Conservation (phyloP, 768 basidiomycete species). For the Lactifluus hygrophoroides region DNA sequence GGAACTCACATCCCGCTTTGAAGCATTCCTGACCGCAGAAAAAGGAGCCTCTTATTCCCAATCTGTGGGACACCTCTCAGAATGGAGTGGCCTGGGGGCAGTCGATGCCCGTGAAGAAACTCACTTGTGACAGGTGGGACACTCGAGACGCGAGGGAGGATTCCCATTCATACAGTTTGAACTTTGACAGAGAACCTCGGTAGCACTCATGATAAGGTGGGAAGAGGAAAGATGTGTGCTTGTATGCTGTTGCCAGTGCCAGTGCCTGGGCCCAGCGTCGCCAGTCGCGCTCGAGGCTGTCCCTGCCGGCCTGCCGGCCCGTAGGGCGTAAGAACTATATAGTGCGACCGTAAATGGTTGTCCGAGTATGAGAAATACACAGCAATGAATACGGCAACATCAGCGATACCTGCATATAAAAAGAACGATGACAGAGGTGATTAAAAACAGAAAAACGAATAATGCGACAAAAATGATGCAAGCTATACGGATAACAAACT, state of each 20-base stretch:
- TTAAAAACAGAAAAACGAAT: slow-evolving; percentile 9
- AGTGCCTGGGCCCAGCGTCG: too few relatives aligned
- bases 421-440: slow-evolving; percentile 1
- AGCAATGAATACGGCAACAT: slow-evolving; percentile 6
- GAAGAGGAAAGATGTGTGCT: not conserved
- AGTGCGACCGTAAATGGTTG: too few relatives aligned
- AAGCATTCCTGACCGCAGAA: slow-evolving; percentile 97
- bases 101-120: slow-evolving; percentile 23
- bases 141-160: slow-evolving; percentile 80
- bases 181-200: slow-evolving; percentile 54
- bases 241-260: too few relatives aligned
- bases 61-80: slow-evolving; percentile 34
- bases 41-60: slow-evolving; percentile 76
- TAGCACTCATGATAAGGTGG: slow-evolving; percentile 29
- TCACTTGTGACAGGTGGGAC: slow-evolving; percentile 90
- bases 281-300: too few relatives aligned
- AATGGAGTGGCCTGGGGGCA: not conserved
- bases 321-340: too few relatives aligned
- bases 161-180: slow-evolving; percentile 67
- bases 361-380: too few relatives aligned
- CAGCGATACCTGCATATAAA: slow-evolving; percentile 13
- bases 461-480: slow-evolving; percentile 18
- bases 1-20: slow-evolving; percentile 77
- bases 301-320: slow-evolving; percentile 6
- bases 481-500: slow-evolving; percentile 17